Conservation (phyloP, 768 basidiomycete species). For the Asterophora lycoperdoides region DNA sequence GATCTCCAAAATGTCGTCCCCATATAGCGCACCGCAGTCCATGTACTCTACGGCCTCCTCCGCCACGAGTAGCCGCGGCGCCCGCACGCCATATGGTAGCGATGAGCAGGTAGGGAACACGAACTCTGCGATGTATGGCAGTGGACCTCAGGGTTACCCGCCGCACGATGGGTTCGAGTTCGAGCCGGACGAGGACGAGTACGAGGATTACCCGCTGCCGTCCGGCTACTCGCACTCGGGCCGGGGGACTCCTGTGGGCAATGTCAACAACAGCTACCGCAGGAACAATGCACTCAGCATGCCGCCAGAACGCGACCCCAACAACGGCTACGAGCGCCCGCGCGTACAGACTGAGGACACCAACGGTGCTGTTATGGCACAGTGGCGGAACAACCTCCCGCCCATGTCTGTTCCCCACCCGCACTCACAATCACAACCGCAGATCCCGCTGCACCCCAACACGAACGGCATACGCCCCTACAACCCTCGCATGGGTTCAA, state of each 20-base stretch:
- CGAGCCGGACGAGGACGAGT: constrained; percentile 69
- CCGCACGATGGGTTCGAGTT: constrained; percentile 68
- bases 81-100: constrained; percentile 31
- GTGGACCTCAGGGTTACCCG: constrained; percentile 53
- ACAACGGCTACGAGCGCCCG: constrained; percentile 46
- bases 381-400: constrained; percentile 55
- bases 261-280: constrained; percentile 36
- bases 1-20: constrained; percentile 29
- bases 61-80: constrained; percentile 27
- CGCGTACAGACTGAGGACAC: constrained; percentile 69
- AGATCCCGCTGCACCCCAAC: constrained; percentile 9
- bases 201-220: constrained; percentile 67
- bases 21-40: constrained; percentile 25
- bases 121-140: constrained; percentile 25
- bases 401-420: constrained; percentile 25
- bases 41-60: constrained; percentile 31
- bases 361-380: constrained; percentile 57
- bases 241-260: constrained; percentile 64
- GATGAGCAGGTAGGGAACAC: constrained; percentile 35
- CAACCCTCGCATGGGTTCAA: constrained; percentile 45
- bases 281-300: constrained; percentile 54
- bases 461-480: constrained; percentile 33
- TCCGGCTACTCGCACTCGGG: constrained; percentile 49
- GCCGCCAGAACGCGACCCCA: constrained; percentile 53
- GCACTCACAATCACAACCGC: constrained; percentile 6